Base-by-base conservation (phyloP, 306 rosid species). In the Gastrolobium bilobum region DNA sequence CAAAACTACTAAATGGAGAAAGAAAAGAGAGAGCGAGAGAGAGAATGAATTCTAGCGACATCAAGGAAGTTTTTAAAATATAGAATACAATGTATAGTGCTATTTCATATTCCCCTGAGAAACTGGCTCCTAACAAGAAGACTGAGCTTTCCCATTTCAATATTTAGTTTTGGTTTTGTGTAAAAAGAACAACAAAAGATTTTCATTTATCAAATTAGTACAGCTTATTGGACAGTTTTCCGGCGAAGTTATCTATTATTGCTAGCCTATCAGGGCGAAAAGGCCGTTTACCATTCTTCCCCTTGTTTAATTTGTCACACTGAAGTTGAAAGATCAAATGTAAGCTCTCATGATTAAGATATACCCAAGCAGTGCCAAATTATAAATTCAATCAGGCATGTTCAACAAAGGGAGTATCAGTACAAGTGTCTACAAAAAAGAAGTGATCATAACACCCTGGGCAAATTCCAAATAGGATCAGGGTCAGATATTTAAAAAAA, bases 51-150 rank as follows among this genome's bases (percentile, higher is more conserved):
- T 38, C 4, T 4, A 2, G 9, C 29, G n/a, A 47, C 53, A 73
- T 35, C 31, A 57, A 56, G 4, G 56, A 61, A 57, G 26, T 29
- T 31, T 31, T 4, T 2, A 5, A 37, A 26, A 48, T 6, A 59
- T 14, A 50, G 6, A 10, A 30, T 15, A 54, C 11, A 39, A 52
- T 52, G 14, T 13, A 52, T n/a, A n/a, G 7, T 48, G 61, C 37
- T 69, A 40, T 68, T 42, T 43, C n/a, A 35, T 61, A 82, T 43
- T 76, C 43, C 48, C 31, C 70, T 63, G 65, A 80, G 42, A 10
- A 43, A 56, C 34, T 33, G 51, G 51, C 50, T 46, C 34, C 47
- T 52, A 26, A 14, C 40, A 61, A 30, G 42, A 35, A 35, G 61
- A 54, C 30, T 42, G 58, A 68, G 40, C 42, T 34, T 63, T 3